Evolutionary conservation across 2,329 filamentous ascomycete species (phyloP).

Genomic region (Fusarium mundagurra): DNA sequence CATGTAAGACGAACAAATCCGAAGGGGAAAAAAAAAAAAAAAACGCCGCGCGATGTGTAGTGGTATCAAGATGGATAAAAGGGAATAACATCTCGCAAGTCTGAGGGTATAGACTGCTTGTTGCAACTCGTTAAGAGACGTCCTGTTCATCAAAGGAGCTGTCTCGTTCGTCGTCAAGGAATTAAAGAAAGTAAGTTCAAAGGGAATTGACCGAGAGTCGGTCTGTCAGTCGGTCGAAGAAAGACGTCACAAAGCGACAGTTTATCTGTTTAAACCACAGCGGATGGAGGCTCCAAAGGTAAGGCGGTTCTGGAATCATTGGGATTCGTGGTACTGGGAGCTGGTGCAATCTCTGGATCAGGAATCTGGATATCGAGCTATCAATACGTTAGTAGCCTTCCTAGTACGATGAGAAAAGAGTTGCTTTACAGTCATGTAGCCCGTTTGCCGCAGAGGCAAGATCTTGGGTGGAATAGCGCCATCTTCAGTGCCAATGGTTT

Average conservation of each 20-base stretch:
- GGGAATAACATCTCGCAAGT: conserved; percentile 31
- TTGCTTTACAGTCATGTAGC: conserved; percentile 80
- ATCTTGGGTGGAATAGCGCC: conserved; percentile 71
- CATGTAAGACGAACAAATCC: conserved; percentile 18
- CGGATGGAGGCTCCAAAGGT: conserved; percentile 47
- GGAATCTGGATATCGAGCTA: conserved; percentile 84
- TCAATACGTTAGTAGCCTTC: conserved; percentile 12
- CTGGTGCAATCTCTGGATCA: conserved; percentile 75
- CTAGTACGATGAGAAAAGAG: background rate
- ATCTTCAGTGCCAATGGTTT: conserved; percentile 61
- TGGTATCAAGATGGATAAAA: conserved; percentile 43
- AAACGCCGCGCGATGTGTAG: conserved; percentile 45
- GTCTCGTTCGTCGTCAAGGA: conserved; percentile 39
- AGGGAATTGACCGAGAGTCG: conserved; percentile 10
- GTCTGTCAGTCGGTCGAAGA: conserved; percentile 19
- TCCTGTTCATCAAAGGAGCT: conserved; percentile 39
- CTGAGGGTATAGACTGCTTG: conserved; percentile 32
- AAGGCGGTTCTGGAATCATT: conserved; percentile 50
- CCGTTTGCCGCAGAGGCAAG: conserved; percentile 81
- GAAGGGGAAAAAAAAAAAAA: background rate
- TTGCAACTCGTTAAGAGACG: conserved; percentile 38
- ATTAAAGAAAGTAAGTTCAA: conserved; percentile 37
- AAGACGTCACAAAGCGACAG: conserved; percentile 1
- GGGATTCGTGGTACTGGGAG: conserved; percentile 54
- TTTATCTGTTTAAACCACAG: conserved; percentile 31